Base-by-base conservation (phyloP, 495 filamentous ascomycete genomes). In the Amniculicola lignicola region DNA sequence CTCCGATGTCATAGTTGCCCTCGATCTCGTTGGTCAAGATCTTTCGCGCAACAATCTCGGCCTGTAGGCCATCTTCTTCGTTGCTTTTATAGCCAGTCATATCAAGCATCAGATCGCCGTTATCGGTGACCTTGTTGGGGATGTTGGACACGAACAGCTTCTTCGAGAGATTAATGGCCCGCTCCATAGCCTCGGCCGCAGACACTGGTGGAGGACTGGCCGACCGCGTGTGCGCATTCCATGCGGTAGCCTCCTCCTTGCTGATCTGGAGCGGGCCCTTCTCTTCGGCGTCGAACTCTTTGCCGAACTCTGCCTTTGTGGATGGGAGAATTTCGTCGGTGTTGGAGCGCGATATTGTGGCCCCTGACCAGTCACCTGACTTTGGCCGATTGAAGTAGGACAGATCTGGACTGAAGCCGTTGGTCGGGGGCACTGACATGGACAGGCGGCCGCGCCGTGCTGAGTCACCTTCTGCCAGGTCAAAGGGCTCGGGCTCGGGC, bases 61-160 rank as follows among this genome's bases (percentile, higher is more conserved):
- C 92, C 33, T 88, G 82, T 47, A 96, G 74, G 11, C 90, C 86
- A 64, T 97, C 90, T 62, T 95, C 91, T 46, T 95, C 90, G 61
- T 83, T 90, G 64, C 84, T 85, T 66, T 96, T 97, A 66, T 95
- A 96, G 0, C 89, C 89, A 2, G 90, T 92, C 90, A 98, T 96
- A 66, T 98, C 93, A 53, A 98, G 72, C 92, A 96, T 97, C 28
- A 98, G 74, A 70, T 98, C 94, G n/a, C 94, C 93, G 1, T 79
- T 87, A 22, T 96, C 92, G 2, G 83, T 97, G 27, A 98, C 82
- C 61, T 90, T 87, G 24, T 86, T 91, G 15, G 85, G 89, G 46
- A 98, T 98, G 65, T 97, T 96, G 24, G 89, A 93, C 1, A 78
- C 80, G 19, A 86, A 86, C 10, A 98, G 76, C 67, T 94, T 89